Base-by-base conservation (phyloP, 345 rosid genomes). In the Leavenworthia alabamica region DNA sequence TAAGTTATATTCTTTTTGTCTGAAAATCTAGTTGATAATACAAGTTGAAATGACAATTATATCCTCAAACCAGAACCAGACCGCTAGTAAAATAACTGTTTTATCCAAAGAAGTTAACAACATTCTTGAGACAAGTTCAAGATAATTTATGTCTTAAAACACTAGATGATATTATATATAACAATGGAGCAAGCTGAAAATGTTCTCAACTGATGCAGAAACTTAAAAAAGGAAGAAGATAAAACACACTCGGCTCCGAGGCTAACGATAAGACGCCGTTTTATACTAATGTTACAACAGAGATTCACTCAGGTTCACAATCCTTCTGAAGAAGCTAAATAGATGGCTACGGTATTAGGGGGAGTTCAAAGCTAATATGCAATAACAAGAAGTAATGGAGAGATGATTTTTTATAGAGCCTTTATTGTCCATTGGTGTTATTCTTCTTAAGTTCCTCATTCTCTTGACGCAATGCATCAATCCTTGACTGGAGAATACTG, bases 381-480 rank as follows among this genome's bases (percentile, higher is more conserved):
- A 17, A 57, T n/a, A 36, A 36, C n/a, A 46, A 54, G 54, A 7
- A 82, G 79, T 44, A 64, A 35, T 60, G 70, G 17, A 44, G 40
- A 16, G 45, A 20, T 32, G 15, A 16, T 23, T n/a, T n/a, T n/a
- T n/a, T 33, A 2, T 24, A 59, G 39, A 32, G 46, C 7, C 15
- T 8, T 44, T 27, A 11, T 59, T 43, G 32, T 24, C 40, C 53
- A 14, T 35, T 55, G 7, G 10, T 17, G 3, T 57, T 66, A 36
- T 35, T 74, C 78, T 78, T 79, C 83, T 75, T 83, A 68, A 86
- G 50, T 44, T 83, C 90, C 73, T 83, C 84, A 4, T 89, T 93
- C 70, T 93, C 99, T 70, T 74, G 77, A 61, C 47, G 76, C 65
- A 93, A 72, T 5, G 41, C 70, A 46, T 85, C 94, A 5, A 86